A percentile compares a stretch with the other conserved stretches of the same genome.
These are phyloP conservation scores for Botryotinia globosa DNA, from an alignment of 2,329 filamentous ascomycete genomes.

Conservation along the genomic window DNA sequence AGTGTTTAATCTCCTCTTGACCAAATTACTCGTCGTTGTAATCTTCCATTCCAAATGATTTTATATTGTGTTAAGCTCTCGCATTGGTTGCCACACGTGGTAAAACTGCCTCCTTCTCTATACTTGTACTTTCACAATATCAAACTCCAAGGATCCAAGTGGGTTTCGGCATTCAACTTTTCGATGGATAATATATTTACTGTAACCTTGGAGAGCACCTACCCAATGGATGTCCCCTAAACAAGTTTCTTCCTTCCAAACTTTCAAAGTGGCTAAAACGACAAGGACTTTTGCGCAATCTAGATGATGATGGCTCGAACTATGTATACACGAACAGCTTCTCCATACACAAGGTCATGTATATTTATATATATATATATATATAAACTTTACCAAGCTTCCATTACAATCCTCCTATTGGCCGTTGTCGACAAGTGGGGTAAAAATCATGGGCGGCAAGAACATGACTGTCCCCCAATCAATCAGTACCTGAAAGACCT, in stretches of 20 bases:
- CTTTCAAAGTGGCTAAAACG: neutral
- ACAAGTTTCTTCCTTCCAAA: neutral
- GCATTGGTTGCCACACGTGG: neutral
- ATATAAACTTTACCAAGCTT: slow-evolving; percentile 3
- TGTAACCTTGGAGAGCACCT: neutral
- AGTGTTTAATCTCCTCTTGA: neutral
- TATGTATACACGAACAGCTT: neutral
- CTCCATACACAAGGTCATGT: neutral
- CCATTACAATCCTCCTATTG: neutral
- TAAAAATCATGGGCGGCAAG: slow-evolving; percentile 6
- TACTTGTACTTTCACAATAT: neutral
- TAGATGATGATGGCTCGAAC: neutral
- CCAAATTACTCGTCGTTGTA: neutral
- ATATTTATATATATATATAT: too few relatives aligned
- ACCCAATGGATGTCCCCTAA: neutral
- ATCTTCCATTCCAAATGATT: neutral
- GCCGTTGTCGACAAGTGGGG: slow-evolving; percentile 2
- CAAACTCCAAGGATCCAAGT: neutral
- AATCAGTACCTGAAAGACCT: neutral
- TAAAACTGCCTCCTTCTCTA: neutral
- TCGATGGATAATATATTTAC: neutral
- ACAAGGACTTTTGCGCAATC: neutral
- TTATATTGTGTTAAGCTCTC: neutral
- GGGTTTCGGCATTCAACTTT: neutral
- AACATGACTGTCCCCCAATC: neutral